phyloP scores from a whole-genome alignment of 2,329 filamentous ascomycete genomes.

The Pseudocercospora musae region DNA sequence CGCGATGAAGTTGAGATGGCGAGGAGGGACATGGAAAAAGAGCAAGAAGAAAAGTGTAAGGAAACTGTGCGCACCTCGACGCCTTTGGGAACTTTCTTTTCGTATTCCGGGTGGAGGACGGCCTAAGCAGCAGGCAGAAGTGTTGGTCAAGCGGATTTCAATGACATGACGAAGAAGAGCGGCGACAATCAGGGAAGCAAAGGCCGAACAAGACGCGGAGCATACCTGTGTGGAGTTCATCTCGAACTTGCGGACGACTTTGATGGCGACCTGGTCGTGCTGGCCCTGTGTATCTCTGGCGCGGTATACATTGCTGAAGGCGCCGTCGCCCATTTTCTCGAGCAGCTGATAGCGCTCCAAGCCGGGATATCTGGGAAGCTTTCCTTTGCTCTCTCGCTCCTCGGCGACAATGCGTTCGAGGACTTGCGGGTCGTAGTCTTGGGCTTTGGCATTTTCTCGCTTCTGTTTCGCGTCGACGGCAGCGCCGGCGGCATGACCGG shows the following conservation, averaged over 20 bases:
- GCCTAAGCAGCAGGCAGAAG: slow-evolving; percentile 29
- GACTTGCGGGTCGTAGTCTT: slow-evolving; percentile 60
- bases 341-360: slow-evolving; percentile 80
- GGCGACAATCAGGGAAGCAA: slow-evolving; percentile 23
- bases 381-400: slow-evolving; percentile 80
- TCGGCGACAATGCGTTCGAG: slow-evolving; percentile 85
- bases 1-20: slow-evolving; percentile 13
- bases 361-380: slow-evolving; percentile 81
- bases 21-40: background rate
- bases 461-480: slow-evolving; percentile 62
- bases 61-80: slow-evolving; percentile 77
- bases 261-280: slow-evolving; percentile 85
- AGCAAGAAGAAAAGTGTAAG: background rate
- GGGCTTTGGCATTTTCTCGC: slow-evolving; percentile 43
- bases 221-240: slow-evolving; percentile 99
- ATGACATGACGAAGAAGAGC: slow-evolving; percentile 21
- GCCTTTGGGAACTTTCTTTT: slow-evolving; percentile 78
- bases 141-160: slow-evolving; percentile 21
- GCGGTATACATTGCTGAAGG: slow-evolving; percentile 97
- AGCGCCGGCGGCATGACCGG: slow-evolving; percentile 62
- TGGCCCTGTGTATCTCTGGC: slow-evolving; percentile 72
- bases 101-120: slow-evolving; percentile 93
- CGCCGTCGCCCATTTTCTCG: slow-evolving; percentile 98
- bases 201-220: slow-evolving; percentile 32
- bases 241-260: slow-evolving; percentile 97